Evolutionary conservation across 2,329 filamentous ascomycete genomes (phyloP).

Genomic region (Neopestalotiopsis clavispora): DNA sequence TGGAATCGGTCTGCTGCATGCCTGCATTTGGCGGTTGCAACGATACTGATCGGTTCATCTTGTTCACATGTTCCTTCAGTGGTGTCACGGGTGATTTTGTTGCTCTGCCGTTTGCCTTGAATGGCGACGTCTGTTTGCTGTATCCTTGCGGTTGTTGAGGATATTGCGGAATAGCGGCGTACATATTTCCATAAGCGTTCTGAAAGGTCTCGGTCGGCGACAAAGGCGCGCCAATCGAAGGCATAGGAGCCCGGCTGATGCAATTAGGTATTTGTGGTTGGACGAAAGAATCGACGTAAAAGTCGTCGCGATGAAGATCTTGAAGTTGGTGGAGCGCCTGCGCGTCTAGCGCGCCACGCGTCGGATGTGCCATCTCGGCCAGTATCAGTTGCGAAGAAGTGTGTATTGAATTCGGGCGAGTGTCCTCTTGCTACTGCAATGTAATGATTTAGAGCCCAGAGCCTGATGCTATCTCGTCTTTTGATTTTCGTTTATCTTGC

Average conservation of each 20-base stretch:
- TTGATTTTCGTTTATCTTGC: conserved; percentile 12
- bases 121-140: conserved; percentile 67
- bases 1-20: conserved; percentile 66
- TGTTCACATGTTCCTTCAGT: conserved; percentile 61
- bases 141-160: conserved; percentile 66
- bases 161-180: conserved; percentile 50
- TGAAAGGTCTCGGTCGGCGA: conserved; percentile 52
- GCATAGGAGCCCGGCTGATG: conserved; percentile 63
- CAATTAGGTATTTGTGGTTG: conserved; percentile 45
- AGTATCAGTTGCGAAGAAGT: conserved; percentile 16
- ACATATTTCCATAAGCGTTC: conserved; percentile 56
- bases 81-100: conserved; percentile 65
- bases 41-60: conserved; percentile 70
- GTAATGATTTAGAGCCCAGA: conserved; percentile 16
- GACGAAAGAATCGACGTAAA: conserved; percentile 54
- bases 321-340: conserved; percentile 51
- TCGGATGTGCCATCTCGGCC: conserved; percentile 60
- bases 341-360: conserved; percentile 49
- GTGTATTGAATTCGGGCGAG: background rate
- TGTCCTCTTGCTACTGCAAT: background rate
- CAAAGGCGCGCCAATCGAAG: conserved; percentile 47
- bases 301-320: conserved; percentile 33
- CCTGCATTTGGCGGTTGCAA: conserved; percentile 68
- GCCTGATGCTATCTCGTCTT: conserved; percentile 4
- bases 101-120: conserved; percentile 62